These are phyloP conservation scores for Cryptococcus depauperatus DNA, from an alignment of 1,284 basidiomycete genomes.

Conservation along the genomic window DNA sequence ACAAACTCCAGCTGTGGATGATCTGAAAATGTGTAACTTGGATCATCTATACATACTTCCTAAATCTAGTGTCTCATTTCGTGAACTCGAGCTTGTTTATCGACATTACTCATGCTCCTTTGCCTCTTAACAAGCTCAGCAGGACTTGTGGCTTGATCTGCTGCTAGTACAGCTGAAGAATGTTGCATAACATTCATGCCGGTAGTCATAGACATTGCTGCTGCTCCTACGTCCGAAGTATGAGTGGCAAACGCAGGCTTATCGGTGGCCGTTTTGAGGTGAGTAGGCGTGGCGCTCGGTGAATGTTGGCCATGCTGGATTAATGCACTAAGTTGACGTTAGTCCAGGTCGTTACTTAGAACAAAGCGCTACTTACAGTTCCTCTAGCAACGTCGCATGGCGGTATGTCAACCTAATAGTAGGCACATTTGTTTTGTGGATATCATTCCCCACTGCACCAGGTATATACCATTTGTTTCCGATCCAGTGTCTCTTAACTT, in stretches of 20 bases:
- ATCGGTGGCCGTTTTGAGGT: slow-evolving; percentile 16
- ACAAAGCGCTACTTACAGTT: slow-evolving; percentile 49
- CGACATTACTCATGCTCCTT: neutral
- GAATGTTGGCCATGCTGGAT: slow-evolving; percentile 35
- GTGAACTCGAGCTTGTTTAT: neutral
- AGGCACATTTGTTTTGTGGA: slow-evolving; percentile 96
- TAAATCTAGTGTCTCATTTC: too few species aligned
- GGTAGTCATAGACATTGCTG: slow-evolving; percentile 26
- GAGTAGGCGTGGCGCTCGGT: slow-evolving; percentile 31
- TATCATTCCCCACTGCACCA: slow-evolving; percentile 80
- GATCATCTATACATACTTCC: too few species aligned
- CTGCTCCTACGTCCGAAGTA: slow-evolving; percentile 27
- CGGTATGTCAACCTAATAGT: slow-evolving; percentile 79
- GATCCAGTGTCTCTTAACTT: slow-evolving; percentile 94
- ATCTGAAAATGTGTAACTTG: too few species aligned
- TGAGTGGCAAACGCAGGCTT: slow-evolving; percentile 19
- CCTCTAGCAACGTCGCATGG: slow-evolving; percentile 80
- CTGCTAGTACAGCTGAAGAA: neutral
- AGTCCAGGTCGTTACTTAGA: neutral
- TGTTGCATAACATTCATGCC: slow-evolving; percentile 6
- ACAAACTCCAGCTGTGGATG: too few species aligned
- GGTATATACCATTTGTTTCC: slow-evolving; percentile 83
- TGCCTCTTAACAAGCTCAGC: slow-evolving; percentile 20
- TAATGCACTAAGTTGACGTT: slow-evolving; percentile 17
- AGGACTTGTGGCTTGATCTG: slow-evolving; percentile 20